Evolutionary conservation across 208 protist species (phyloP), one percentile per base, ranked within the genome.

Genomic region (Strigomonas galati): DNA sequence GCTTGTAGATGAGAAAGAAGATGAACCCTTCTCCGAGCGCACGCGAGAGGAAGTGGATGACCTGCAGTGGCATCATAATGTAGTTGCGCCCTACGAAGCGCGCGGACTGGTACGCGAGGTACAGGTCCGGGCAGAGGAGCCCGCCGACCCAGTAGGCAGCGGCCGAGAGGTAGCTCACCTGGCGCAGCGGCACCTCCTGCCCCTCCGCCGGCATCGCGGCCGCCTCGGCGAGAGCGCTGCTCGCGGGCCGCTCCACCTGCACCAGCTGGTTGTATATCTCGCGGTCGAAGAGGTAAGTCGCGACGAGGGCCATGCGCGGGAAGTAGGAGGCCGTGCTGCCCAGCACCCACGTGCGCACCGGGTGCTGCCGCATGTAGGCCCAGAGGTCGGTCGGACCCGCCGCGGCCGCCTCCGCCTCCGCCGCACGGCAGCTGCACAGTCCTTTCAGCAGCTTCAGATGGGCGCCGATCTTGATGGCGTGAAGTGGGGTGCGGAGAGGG

Each of bases 401-500:
- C 1, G 21, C 60, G 32, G 40, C 9, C 14, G 37, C 35, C 43
- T 58, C 67, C n/a, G 3, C 43, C 26, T 46, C 24, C 26, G 6
- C 35, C 26, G 40, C 27, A 40, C 53, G 23, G 54, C 78, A 87
- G 28, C 27, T 52, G 57, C 69, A 80, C 21, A 77, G 19, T 24
- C 78, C 70, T 48, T 78, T 67, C 6, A 84, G 48, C 40, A 80
- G 55, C 55, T 71, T 72, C 26, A 87, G n/a, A 32, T 87, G 82
- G 10, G 82, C 82, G 21, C 43, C 40, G 2, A 87, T 61, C 62
- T 87, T 87, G 40, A 87, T 72, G 2, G 63, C 78, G 62, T 87
- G 82, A 5, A 87, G 70, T n/a, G 74, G 54, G 46, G 71, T 79
- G 55, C 76, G 69, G 30, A 87, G 65, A 17, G 82, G 82, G 40